phyloP scores from a whole-genome alignment of 257 asterid genomes.

The Ophiorrhiza pumila region DNA sequence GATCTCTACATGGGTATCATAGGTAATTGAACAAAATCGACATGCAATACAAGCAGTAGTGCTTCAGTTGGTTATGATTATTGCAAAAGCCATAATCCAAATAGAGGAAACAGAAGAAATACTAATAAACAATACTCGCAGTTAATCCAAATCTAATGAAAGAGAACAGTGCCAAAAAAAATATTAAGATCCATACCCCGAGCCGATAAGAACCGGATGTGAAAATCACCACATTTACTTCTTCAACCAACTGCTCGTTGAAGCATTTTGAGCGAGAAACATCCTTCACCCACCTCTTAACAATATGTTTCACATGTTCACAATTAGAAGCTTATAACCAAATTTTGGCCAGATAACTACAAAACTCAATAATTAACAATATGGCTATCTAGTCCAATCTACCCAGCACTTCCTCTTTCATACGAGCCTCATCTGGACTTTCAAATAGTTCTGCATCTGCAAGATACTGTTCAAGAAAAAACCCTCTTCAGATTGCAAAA shows the following conservation, averaged over 20 bases:
- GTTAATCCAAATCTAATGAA: background rate
- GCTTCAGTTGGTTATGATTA: background rate
- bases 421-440: slow-evolving; percentile 71
- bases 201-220: slow-evolving; percentile 92
- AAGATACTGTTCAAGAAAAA: slow-evolving; percentile 59
- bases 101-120: slow-evolving; percentile 2
- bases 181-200: slow-evolving; percentile 65
- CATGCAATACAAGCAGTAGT: background rate
- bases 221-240: slow-evolving; percentile 71
- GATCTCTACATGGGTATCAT: background rate
- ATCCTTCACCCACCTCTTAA: slow-evolving; percentile 83
- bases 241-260: slow-evolving; percentile 80
- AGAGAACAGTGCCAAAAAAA: background rate
- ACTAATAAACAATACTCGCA: no score
- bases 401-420: slow-evolving; percentile 85
- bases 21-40: background rate
- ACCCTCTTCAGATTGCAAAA: slow-evolving; percentile 9
- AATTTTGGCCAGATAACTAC: no score
- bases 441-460: slow-evolving; percentile 70
- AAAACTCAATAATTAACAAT: slow-evolving; percentile 4
- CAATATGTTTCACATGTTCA: slow-evolving; percentile 48
- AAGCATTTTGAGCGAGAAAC: slow-evolving; percentile 65
- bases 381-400: slow-evolving; percentile 75
- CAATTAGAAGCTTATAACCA: no score
- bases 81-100: background rate